Evolutionary conservation across 257 asterid genomes (phyloP).

Genomic region (Nicotiana undulata): DNA sequence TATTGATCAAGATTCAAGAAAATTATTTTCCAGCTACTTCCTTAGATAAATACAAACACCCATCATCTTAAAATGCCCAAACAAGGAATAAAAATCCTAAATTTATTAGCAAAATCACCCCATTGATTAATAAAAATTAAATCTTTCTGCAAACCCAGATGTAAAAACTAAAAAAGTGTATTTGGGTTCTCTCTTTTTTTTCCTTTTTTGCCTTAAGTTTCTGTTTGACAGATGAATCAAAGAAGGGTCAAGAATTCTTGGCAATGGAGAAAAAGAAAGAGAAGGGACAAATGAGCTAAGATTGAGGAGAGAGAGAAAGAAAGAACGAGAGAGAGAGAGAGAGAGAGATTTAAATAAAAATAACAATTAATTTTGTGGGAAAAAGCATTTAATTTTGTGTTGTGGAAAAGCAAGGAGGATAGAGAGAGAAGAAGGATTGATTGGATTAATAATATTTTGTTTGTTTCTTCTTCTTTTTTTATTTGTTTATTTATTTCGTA

Average conservation of each 20-base stretch:
- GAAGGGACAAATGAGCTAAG: slow-evolving; percentile 30
- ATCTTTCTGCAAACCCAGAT: slow-evolving; percentile 20
- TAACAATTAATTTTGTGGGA: slow-evolving; percentile 3
- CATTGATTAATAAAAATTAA: slow-evolving; percentile 24
- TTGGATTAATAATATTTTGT: too few relatives aligned
- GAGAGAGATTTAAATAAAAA: not conserved
- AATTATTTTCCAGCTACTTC: slow-evolving; percentile 37
- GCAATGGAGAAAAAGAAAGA: not conserved
- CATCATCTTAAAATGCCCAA: slow-evolving; percentile 1
- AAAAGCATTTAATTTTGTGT: not conserved
- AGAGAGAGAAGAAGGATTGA: too few relatives aligned
- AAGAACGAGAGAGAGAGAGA: slow-evolving; percentile 34
- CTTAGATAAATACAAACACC: slow-evolving; percentile 28
- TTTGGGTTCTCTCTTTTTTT: not conserved
- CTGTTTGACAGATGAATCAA: slow-evolving; percentile 3
- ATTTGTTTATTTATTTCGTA: too few relatives aligned
- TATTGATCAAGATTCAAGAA: slow-evolving; percentile 3
- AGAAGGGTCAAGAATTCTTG: not conserved
- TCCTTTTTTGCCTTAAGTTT: slow-evolving; percentile 1
- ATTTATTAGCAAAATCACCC: slow-evolving; percentile 17
- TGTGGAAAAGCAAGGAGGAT: too few relatives aligned
- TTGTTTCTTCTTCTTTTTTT: too few relatives aligned
- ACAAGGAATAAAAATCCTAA: slow-evolving; percentile 31
- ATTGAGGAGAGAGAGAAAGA: slow-evolving; percentile 45
- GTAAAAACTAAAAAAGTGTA: not conserved